Evolutionary conservation across 805 yeast genomes (phyloP), one percentile per base, ranked within the genome.

Genomic region (Myxozyma monticola): DNA sequence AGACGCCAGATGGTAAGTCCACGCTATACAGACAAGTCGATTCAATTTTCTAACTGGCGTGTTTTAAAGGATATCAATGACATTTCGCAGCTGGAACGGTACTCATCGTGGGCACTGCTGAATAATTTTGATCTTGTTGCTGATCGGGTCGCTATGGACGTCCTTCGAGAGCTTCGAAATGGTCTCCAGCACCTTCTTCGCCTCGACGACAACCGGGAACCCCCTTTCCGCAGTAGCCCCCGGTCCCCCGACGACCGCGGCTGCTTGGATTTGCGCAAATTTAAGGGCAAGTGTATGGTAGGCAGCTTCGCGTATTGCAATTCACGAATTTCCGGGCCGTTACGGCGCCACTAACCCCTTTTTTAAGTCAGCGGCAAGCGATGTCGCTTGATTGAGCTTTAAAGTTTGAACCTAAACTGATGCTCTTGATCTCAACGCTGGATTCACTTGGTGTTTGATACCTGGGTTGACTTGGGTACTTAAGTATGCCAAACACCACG

Each of bases 181-280:
- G 47, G 96, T 88, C 51, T 81, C 75, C 54, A 93, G 76, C 28
- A 93, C 96, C 69, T 91, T 91, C 63, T 90, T 81, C 42, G 99
- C 97, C 75, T 90, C 97, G 22, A 74, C 82, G 49, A 86, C 80
- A 59, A 90, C n/a, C n/a, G n/a, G n/a, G n/a, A n/a, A n/a, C 80
- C 71, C 93, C 99, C 42, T 85, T 80, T 62, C 99, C 99, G 56
- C 87, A 96, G 67, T 93, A 98, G 74, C 93, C 99, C 63, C 99
- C 99, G 52, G 97, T 48, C 78, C 87, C 69, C 88, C 89, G n/a
- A 62, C 55, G 20, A 53, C 29, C 52, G 46, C 49, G 28, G 46
- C 56, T 8, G 24, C 25, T 18, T 43, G 18, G 25, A 30, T 20
- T 17, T 17, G 26, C 5, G 8, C 2, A 2, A 10, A 26, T 26